These are phyloP conservation scores for Climacium dendroides DNA, from an alignment of 225 moss, liverwort and hornwort genomes.

Conservation along the genomic window DNA sequence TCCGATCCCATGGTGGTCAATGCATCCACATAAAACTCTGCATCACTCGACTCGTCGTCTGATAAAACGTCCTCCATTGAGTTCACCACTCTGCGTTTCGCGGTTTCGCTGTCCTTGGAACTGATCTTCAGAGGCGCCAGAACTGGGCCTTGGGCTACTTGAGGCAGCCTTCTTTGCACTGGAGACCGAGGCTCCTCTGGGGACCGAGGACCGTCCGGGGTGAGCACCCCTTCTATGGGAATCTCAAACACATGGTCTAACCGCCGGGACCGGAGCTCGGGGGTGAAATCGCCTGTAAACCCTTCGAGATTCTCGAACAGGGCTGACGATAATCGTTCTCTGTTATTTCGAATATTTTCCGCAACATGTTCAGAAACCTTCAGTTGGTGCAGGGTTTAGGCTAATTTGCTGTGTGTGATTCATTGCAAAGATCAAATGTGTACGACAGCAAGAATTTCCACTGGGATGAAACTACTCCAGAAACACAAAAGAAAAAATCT, in stretches of 20 bases:
- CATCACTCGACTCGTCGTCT: background rate
- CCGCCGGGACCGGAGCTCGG: constrained; percentile 32
- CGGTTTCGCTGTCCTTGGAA: constrained; percentile 16
- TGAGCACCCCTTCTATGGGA: constrained; percentile 14
- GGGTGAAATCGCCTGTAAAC: constrained; percentile 48
- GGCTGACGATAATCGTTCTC: constrained; percentile 43
- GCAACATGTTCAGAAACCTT: constrained; percentile 33
- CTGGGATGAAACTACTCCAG: background rate
- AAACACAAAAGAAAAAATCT: background rate
- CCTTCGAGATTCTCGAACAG: constrained; percentile 51
- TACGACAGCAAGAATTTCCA: background rate
- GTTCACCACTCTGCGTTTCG: background rate
- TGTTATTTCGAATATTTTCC: constrained; percentile 27
- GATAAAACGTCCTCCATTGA: background rate
- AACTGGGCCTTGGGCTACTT: constrained; percentile 18
- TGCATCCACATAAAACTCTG: constrained; percentile 32
- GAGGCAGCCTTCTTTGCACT: background rate
- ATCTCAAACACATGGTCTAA: constrained; percentile 20
- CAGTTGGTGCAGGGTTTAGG: constrained; percentile 3
- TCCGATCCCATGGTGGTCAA: constrained; percentile 40
- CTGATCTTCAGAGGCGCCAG: constrained; percentile 37
- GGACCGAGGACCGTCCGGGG: constrained; percentile 9
- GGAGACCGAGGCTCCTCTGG: constrained; percentile 5
- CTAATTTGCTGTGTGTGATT: background rate
- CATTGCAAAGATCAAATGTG: background rate